A percentile compares a stretch with the other conserved stretches of the same genome.
Conservation (phyloP, 1,139 yeast genomes). For the Kluyveromyces sp. region DNA sequence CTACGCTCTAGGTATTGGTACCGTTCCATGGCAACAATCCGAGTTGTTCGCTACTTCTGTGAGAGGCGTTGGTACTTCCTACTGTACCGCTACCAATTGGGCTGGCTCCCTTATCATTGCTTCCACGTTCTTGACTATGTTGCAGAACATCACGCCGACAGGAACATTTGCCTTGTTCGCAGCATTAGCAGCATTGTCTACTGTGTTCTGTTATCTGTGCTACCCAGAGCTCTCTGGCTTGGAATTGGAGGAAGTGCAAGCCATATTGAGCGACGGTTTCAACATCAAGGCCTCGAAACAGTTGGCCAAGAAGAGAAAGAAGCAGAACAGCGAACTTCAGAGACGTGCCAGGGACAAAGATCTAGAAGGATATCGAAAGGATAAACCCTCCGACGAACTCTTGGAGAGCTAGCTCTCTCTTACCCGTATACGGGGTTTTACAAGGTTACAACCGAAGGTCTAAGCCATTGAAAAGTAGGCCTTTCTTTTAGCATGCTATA, state of each 20-base stretch:
- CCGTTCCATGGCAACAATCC: conserved; percentile 97
- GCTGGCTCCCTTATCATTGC: conserved; percentile 88
- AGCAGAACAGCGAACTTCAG: conserved; percentile 20
- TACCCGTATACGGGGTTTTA: too few species aligned
- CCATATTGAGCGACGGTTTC: conserved; percentile 73
- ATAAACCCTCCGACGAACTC: conserved; percentile 13
- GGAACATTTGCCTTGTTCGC: conserved; percentile 93
- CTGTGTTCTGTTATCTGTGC: conserved; percentile 68
- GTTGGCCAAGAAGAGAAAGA: conserved; percentile 39
- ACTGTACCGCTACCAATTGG: conserved; percentile 95
- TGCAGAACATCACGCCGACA: conserved; percentile 84
- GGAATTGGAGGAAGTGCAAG: conserved; percentile 85
- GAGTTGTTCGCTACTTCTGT: conserved; percentile 91
- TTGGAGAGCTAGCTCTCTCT: conserved; percentile 7
- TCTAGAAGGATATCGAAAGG: conserved; percentile 10
- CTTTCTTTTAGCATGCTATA: neutral
- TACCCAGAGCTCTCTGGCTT: conserved; percentile 90
- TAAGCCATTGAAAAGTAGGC: too few species aligned
- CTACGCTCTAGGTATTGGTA: conserved; percentile 91
- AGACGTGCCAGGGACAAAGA: conserved; percentile 6
- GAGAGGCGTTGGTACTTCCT: conserved; percentile 85
- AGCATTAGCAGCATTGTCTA: conserved; percentile 64
- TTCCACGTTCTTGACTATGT: conserved; percentile 88
- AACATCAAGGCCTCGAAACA: conserved; percentile 65
- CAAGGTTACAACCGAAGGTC: too few species aligned